These are phyloP conservation scores for Fusarium sp. DNA, from an alignment of 2,329 filamentous ascomycete genomes.

Conservation along the genomic window DNA sequence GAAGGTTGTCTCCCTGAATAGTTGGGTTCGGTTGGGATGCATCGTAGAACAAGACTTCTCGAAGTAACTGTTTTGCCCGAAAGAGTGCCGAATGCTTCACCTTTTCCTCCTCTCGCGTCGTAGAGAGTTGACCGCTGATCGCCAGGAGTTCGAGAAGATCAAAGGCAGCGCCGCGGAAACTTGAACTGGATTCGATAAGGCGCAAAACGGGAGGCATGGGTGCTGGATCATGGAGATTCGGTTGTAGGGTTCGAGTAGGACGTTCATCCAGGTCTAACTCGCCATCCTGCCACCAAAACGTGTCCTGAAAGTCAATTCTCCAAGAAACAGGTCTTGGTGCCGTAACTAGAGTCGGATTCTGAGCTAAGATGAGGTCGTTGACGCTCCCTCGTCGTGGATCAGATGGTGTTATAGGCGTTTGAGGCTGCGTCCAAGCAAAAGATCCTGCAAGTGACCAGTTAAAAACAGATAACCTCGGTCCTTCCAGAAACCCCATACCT, in stretches of 20 bases:
- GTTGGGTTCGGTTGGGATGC: slow-evolving; percentile 61
- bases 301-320: slow-evolving; percentile 65
- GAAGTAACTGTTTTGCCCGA: slow-evolving; percentile 65
- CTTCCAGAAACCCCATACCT: slow-evolving; percentile 51
- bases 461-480: not conserved
- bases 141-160: slow-evolving; percentile 66
- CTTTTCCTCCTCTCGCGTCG: slow-evolving; percentile 61
- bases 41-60: slow-evolving; percentile 67
- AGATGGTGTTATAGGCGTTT: slow-evolving; percentile 64
- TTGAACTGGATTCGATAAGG: slow-evolving; percentile 65
- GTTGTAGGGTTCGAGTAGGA: slow-evolving; percentile 22
- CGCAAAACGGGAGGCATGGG: slow-evolving; percentile 62
- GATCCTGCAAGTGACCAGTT: slow-evolving; percentile 51
- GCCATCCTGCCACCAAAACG: slow-evolving; percentile 68
- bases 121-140: slow-evolving; percentile 62
- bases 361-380: slow-evolving; percentile 64
- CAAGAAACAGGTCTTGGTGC: slow-evolving; percentile 56
- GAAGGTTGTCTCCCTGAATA: slow-evolving; percentile 45
- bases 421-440: slow-evolving; percentile 61
- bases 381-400: slow-evolving; percentile 61
- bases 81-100: slow-evolving; percentile 63
- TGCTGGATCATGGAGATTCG: slow-evolving; percentile 43
- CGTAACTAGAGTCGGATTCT: slow-evolving; percentile 57
- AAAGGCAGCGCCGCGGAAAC: slow-evolving; percentile 61
- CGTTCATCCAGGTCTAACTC: slow-evolving; percentile 54